These are phyloP conservation scores for Urtica urens DNA, from an alignment of 306 rosid species.

Conservation along the genomic window DNA sequence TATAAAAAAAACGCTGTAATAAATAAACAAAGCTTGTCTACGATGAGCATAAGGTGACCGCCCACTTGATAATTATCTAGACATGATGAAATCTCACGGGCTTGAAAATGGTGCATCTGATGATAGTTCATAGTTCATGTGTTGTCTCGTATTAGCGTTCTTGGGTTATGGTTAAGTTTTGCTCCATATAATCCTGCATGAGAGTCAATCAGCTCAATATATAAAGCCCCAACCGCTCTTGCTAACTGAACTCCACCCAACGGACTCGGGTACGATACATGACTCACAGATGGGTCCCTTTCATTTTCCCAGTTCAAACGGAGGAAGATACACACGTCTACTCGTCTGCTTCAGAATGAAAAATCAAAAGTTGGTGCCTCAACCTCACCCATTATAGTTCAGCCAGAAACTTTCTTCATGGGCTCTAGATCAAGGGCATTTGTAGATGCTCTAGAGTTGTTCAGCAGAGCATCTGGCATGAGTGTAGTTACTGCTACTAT, in stretches of 20 bases:
- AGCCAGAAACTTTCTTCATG: neutral
- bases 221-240: neutral
- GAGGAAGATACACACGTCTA: conserved; percentile 25
- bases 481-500: conserved; percentile 51
- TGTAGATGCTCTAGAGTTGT: conserved; percentile 44
- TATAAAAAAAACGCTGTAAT: too few species aligned
- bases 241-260: neutral
- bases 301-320: conserved; percentile 14
- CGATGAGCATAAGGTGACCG: too few species aligned
- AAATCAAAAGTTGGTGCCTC: conserved; percentile 9
- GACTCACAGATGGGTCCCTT: conserved; percentile 24
- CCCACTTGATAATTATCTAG: too few species aligned
- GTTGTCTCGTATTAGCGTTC: too few species aligned
- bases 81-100: too few species aligned
- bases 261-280: neutral
- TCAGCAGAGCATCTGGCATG: conserved; percentile 45
- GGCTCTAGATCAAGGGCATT: conserved; percentile 17
- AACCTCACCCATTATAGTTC: conserved; percentile 8
- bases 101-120: too few species aligned
- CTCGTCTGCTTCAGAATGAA: conserved; percentile 23
- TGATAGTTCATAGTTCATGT: too few species aligned
- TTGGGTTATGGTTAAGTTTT: too few species aligned
- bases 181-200: neutral
- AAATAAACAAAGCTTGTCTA: too few species aligned
- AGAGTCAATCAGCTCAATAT: neutral